phyloP scores from a whole-genome alignment of 192 early-diverging fungal genomes.

The Phycomyces blakesleeanus region DNA sequence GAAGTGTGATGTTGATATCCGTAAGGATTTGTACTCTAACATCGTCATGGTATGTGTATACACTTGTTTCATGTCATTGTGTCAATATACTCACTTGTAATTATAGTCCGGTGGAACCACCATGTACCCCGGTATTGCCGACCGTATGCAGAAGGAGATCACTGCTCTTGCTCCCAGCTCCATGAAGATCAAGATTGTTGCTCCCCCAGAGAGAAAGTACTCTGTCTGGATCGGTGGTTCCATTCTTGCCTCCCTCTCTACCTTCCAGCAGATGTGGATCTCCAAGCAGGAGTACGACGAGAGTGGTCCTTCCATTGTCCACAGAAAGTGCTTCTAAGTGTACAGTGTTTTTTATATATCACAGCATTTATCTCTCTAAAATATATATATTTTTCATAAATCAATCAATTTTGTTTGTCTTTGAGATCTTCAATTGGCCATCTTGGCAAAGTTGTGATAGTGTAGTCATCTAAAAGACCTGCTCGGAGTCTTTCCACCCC shows the following conservation, averaged over 20 bases:
- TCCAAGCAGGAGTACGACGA: slow-evolving; percentile 70
- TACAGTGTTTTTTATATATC: background rate
- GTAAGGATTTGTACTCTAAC: slow-evolving; percentile 86
- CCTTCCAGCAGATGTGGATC: slow-evolving; percentile 99
- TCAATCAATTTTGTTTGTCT: slow-evolving; percentile 17
- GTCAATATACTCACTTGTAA: background rate
- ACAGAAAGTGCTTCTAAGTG: slow-evolving; percentile 33
- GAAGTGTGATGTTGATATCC: slow-evolving; percentile 97
- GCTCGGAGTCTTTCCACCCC: slow-evolving; percentile 66
- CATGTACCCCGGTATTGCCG: slow-evolving; percentile 96
- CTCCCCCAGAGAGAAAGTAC: slow-evolving; percentile 98
- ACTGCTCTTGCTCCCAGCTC: slow-evolving; percentile 89
- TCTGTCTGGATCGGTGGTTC: slow-evolving; percentile 99
- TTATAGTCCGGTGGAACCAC: slow-evolving; percentile 73
- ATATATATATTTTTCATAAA: background rate
- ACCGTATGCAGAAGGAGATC: slow-evolving; percentile 98
- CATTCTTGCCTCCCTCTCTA: slow-evolving; percentile 93
- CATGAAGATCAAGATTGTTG: slow-evolving; percentile 98
- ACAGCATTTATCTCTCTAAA: too few relatives aligned
- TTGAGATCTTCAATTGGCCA: slow-evolving; percentile 67
- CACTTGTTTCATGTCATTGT: too few relatives aligned
- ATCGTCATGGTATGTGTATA: slow-evolving; percentile 23
- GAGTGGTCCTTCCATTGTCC: slow-evolving; percentile 30
- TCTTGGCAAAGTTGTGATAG: slow-evolving; percentile 67
- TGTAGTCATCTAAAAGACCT: slow-evolving; percentile 66